Evolutionary conservation across 2,329 filamentous ascomycete species (phyloP), one percentile per base, ranked within the genome.

Genomic region (Pseudopyrenochaeta lycopersici): DNA sequence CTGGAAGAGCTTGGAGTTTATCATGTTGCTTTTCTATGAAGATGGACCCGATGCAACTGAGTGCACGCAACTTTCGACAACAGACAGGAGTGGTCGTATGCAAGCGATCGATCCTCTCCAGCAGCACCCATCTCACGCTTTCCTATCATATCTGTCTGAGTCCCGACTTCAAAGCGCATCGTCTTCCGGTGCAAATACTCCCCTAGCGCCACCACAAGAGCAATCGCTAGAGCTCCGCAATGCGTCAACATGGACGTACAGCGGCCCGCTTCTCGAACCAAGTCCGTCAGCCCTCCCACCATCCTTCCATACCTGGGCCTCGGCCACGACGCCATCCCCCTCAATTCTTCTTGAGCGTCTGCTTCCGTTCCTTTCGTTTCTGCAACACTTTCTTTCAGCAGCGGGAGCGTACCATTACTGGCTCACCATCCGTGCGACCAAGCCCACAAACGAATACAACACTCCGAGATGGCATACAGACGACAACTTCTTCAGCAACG

Each of bases 401-500:
- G 75, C 74, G 29, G 72, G 71, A 3, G 60, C 80, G 4, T 58
- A 69, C 3, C 67, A 81, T 61, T 83, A 82, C 58, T 81, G 81
- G 72, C 59, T 83, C 11, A 82, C 80, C 0, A 75, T 83, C 47
- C 78, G 81, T 40, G 80, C 80, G 43, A 79, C 78, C 0, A 76
- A 66, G 36, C 71, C 78, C 0, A 80, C 77, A 0, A 39, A 59
- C 29, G 79, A 81, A 21, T 83, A 76, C 60, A 76, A 83, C 56
- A 67, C 58, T 9, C 77, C 78, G 1, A 68, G 81, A 41, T 83
- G 81, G 81, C 81, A 83, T 53, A 79, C 78, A 0, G 81, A 83
- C 55, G 80, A 83, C 49, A 65, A 80, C 14, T 82, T 83, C 64
- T 83, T 75, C 61, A 30, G 46, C 46, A 30, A 36, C n/a, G 42